Percentiles rank a stretch among this genome's conserved stretches.
phyloP scores from a whole-genome alignment of 345 rosid genomes.

The Gynandropsis gynandra region DNA sequence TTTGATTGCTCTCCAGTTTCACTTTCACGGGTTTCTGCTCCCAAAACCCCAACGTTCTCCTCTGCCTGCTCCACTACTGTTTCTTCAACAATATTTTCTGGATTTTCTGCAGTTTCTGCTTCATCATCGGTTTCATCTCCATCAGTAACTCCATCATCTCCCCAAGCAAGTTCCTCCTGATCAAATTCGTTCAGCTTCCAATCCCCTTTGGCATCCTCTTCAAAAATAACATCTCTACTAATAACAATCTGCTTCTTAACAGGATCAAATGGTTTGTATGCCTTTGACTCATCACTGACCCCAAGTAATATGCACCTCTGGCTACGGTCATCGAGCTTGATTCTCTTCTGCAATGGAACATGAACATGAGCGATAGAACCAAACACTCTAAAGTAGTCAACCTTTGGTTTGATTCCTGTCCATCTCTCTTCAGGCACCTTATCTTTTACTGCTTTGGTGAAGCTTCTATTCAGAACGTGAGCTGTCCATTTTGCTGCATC shows the following conservation, averaged over 20 bases:
- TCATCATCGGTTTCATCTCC: background rate
- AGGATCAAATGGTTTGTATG: background rate
- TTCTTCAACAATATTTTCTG: background rate
- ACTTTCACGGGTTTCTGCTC: background rate
- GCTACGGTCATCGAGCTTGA: too few relatives aligned
- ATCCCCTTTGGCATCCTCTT: background rate
- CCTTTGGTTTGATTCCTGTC: background rate
- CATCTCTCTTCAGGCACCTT: conserved; percentile 5
- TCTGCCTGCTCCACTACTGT: too few relatives aligned
- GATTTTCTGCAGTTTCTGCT: background rate
- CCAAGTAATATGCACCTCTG: background rate
- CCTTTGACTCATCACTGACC: background rate
- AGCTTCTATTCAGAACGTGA: background rate
- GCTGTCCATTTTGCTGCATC: conserved; percentile 7
- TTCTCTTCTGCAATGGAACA: background rate
- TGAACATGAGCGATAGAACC: conserved; percentile 4
- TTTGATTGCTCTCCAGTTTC: background rate
- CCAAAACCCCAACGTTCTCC: too few relatives aligned
- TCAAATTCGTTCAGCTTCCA: background rate
- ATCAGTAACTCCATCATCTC: background rate
- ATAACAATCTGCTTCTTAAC: background rate
- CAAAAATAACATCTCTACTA: background rate
- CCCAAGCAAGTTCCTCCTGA: background rate
- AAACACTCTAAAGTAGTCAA: conserved; percentile 3
- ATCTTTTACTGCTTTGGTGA: background rate